These are phyloP conservation scores for Peronosclerospora sorghi DNA, from an alignment of 352 stramenopile species.

Conservation along the genomic window DNA sequence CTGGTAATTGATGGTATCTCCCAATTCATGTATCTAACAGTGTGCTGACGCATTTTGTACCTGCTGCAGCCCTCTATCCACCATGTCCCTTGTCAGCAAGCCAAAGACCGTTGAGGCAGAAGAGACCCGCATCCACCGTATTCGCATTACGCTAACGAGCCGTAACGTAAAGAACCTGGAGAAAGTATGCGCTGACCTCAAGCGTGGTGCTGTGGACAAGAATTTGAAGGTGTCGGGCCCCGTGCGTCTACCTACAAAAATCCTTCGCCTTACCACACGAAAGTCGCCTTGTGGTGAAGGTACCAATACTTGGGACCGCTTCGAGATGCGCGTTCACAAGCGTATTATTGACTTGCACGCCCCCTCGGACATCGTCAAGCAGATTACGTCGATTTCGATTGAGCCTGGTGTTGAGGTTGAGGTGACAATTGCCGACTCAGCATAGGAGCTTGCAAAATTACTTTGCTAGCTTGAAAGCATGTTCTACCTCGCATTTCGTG, in stretches of 20 bases:
- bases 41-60: conserved; percentile 8
- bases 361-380: conserved; percentile 97
- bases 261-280: conserved; percentile 95
- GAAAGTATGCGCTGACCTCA: conserved; percentile 98
- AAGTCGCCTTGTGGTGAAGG: conserved; percentile 97
- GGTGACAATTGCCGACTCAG: conserved; percentile 93
- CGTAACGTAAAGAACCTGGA: conserved; percentile 99
- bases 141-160: conserved; percentile 98
- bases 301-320: conserved; percentile 99
- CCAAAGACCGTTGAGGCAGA: conserved; percentile 79
- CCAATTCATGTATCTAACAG: background rate
- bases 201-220: conserved; percentile 96
- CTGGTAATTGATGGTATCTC: conserved; percentile 25
- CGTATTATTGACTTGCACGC: conserved; percentile 98
- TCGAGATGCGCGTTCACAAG: conserved; percentile 99
- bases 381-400: conserved; percentile 99
- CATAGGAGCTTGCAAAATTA: conserved; percentile 34
- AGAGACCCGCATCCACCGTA: conserved; percentile 89
- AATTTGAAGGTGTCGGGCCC: conserved; percentile 97
- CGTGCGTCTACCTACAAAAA: conserved; percentile 98
- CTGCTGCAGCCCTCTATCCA: conserved; percentile 76
- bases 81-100: conserved; percentile 83
- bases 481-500: conserved; percentile 3
- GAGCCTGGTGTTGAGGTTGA: conserved; percentile 98
- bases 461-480: conserved; percentile 3